Conservation (phyloP, 2,329 filamentous ascomycete genomes). For the Chaetothyriales sp. region DNA sequence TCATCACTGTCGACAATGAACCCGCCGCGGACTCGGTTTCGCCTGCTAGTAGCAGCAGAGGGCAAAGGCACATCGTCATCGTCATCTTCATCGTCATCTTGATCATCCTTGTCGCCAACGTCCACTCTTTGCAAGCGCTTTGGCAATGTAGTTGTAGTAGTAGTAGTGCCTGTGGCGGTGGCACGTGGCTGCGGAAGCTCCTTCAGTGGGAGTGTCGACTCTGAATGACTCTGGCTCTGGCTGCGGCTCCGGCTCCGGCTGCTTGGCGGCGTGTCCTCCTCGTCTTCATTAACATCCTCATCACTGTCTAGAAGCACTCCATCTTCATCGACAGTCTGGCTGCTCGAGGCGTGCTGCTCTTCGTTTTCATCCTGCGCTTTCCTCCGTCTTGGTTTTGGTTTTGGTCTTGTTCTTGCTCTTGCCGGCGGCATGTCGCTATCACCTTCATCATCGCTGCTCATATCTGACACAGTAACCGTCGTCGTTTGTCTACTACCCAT, state of each 20-base stretch:
- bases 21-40: conserved; percentile 8
- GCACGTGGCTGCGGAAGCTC: conserved; percentile 6
- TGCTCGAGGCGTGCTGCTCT: conserved; percentile 2
- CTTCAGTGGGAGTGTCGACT: conserved; percentile 1
- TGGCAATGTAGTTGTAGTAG: background rate
- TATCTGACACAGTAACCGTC: conserved; percentile 2
- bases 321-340: background rate
- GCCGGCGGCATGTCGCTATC: too few relatives aligned
- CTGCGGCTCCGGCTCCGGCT: too few relatives aligned
- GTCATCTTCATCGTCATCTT: conserved; percentile 9
- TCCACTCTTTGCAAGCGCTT: background rate
- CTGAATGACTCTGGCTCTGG: conserved; percentile 5
- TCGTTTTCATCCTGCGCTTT: conserved; percentile 9
- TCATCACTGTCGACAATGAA: conserved; percentile 18
- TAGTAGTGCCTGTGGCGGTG: too few relatives aligned
- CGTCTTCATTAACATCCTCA: conserved; percentile 13
- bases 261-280: conserved; percentile 19
- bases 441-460: conserved; percentile 12
- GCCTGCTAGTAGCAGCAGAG: conserved; percentile 2
- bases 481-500: too few relatives aligned
- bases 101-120: too few relatives aligned
- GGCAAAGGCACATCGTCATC: background rate
- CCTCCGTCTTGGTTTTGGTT: too few relatives aligned
- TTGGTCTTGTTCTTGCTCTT: conserved; percentile 4
- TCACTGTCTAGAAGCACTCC: conserved; percentile 1